Conservation (phyloP, 1,139 yeast genomes). For the Yarrowia galli region DNA sequence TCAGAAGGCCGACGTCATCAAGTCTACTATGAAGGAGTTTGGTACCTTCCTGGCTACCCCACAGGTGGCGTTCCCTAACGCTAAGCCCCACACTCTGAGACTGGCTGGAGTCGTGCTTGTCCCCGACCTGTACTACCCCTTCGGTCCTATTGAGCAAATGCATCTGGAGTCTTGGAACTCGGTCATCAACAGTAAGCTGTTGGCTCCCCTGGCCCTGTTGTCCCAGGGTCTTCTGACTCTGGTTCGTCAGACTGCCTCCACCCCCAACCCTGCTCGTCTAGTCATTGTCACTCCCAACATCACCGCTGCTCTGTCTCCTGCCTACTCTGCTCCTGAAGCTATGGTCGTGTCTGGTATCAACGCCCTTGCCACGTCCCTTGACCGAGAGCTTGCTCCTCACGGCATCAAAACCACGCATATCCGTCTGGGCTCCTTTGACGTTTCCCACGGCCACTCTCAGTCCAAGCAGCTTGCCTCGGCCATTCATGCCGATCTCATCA, state of each 20-base stretch:
- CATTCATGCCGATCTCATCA: conserved; percentile 53
- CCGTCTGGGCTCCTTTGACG: conserved; percentile 54
- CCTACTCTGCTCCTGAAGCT: conserved; percentile 55
- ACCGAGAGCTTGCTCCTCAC: conserved; percentile 51
- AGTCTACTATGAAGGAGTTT: conserved; percentile 43
- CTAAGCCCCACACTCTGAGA: conserved; percentile 59
- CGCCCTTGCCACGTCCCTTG: conserved; percentile 51
- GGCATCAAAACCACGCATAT: conserved; percentile 46
- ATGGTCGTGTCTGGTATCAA: conserved; percentile 51
- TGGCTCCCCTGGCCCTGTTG: conserved; percentile 61
- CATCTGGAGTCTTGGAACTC: conserved; percentile 62
- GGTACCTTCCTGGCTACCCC: conserved; percentile 55
- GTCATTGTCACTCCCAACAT: conserved; percentile 53
- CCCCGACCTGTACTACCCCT: conserved; percentile 69
- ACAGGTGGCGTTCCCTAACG: conserved; percentile 59
- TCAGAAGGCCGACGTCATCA: conserved; percentile 50
- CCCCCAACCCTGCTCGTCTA: conserved; percentile 44
- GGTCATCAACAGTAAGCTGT: conserved; percentile 56
- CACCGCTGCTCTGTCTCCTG: conserved; percentile 52
- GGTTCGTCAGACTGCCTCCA: conserved; percentile 58
- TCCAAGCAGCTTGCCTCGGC: conserved; percentile 48
- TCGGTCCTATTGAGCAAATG: conserved; percentile 73
- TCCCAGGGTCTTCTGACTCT: conserved; percentile 65
- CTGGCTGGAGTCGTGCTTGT: conserved; percentile 67
- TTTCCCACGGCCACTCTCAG: conserved; percentile 47